Percentiles rank a stretch among this genome's conserved stretches.
These are phyloP conservation scores for Venturiaceae sp. DNA, from an alignment of 2,329 filamentous ascomycete species.

Conservation along the genomic window DNA sequence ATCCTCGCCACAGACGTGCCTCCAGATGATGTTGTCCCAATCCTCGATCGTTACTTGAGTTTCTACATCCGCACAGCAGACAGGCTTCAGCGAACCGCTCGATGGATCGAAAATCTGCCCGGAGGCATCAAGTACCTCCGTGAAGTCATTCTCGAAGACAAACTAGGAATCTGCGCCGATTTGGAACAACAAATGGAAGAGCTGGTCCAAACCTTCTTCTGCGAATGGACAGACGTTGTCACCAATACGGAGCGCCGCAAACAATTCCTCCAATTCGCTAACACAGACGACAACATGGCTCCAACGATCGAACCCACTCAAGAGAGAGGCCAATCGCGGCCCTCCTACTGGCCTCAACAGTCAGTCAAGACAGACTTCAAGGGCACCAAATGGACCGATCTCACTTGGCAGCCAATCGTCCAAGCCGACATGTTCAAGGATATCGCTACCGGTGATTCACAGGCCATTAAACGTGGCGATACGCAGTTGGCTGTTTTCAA, in stretches of 20 bases:
- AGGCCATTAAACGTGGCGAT: constrained; percentile 75
- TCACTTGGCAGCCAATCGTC: constrained; percentile 74
- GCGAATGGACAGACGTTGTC: constrained; percentile 84
- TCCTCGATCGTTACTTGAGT: constrained; percentile 81
- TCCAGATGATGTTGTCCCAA: constrained; percentile 69
- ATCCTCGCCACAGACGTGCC: constrained; percentile 80
- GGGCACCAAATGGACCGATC: constrained; percentile 53
- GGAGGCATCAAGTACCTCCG: constrained; percentile 77
- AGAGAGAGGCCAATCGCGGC: constrained; percentile 65
- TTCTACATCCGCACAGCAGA: constrained; percentile 93
- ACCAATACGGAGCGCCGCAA: constrained; percentile 56
- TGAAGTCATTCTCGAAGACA: constrained; percentile 76
- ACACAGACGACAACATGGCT: constrained; percentile 58
- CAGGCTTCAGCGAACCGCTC: constrained; percentile 77
- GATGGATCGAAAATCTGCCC: constrained; percentile 77
- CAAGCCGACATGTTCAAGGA: constrained; percentile 60
- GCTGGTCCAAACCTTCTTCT: constrained; percentile 75
- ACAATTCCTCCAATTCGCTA: constrained; percentile 74
- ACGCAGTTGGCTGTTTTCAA: constrained; percentile 85
- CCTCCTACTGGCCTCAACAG: constrained; percentile 68
- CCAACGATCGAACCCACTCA: constrained; percentile 60
- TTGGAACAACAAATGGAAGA: constrained; percentile 84
- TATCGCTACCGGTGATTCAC: constrained; percentile 61
- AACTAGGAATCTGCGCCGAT: constrained; percentile 72
- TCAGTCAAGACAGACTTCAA: constrained; percentile 63